Percentiles rank a stretch among this genome's conserved stretches.
These are phyloP conservation scores for Schizochytrium sp. DNA, from an alignment of 108 stramenopile species.

Conservation along the genomic window DNA sequence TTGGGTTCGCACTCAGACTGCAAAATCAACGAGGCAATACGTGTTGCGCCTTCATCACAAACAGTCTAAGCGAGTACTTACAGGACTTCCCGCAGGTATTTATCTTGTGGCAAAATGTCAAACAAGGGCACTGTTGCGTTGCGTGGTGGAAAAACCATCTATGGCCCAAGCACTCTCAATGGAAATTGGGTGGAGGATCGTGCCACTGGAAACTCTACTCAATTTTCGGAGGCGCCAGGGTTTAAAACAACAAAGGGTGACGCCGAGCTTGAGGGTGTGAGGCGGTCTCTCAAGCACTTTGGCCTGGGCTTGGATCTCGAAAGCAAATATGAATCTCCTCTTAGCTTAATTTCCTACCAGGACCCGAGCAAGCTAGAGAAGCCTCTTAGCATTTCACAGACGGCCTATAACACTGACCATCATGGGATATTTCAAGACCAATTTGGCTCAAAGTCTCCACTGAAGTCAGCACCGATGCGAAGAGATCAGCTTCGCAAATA, in stretches of 20 bases:
- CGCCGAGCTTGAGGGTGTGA: background rate
- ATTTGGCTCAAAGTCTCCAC: slow-evolving; percentile 14
- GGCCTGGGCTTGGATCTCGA: background rate
- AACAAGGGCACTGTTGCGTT: slow-evolving; percentile 6
- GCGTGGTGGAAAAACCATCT: slow-evolving; percentile 11
- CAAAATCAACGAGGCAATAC: too few relatives aligned
- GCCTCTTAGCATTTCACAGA: background rate
- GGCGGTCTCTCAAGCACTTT: background rate
- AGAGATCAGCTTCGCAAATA: background rate
- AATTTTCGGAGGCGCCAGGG: background rate
- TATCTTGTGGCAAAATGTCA: background rate
- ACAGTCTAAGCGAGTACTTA: too few relatives aligned
- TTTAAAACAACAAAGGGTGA: slow-evolving; percentile 41
- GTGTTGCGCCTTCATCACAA: too few relatives aligned
- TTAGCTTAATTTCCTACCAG: slow-evolving; percentile 13
- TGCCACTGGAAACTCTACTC: background rate
- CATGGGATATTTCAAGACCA: background rate
- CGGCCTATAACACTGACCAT: background rate
- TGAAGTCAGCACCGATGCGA: background rate
- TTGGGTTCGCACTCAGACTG: too few relatives aligned
- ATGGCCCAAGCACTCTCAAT: slow-evolving; percentile 2
- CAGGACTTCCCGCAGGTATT: too few relatives aligned
- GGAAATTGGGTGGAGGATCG: slow-evolving; percentile 55
- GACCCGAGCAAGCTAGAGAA: background rate
- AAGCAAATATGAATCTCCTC: slow-evolving; percentile 7